Evolutionary conservation across 345 rosid species (phyloP).

Genomic region (Trapa bicornis): DNA sequence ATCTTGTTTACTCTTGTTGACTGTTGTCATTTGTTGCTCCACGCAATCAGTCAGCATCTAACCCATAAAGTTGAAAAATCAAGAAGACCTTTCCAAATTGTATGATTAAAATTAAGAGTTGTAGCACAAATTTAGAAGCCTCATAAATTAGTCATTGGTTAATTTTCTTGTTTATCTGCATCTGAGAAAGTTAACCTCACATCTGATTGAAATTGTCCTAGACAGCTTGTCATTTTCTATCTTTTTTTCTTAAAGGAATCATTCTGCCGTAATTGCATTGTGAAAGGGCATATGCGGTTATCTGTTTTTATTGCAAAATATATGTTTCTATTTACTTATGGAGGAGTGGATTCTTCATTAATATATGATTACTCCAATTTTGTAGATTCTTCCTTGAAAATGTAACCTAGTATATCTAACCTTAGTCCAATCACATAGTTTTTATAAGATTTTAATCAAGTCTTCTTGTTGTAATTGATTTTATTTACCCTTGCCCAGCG

Average conservation of each 20-base stretch:
- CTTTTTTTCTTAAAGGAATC: neutral
- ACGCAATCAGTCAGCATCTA: neutral
- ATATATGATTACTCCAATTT: neutral
- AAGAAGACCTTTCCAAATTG: neutral
- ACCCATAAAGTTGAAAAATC: neutral
- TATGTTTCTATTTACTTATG: neutral
- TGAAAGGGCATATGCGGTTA: neutral
- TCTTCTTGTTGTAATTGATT: neutral
- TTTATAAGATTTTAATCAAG: neutral
- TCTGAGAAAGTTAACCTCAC: neutral
- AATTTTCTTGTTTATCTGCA: neutral
- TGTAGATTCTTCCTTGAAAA: neutral
- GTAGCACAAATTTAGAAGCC: neutral
- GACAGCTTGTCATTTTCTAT: neutral
- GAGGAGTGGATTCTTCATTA: neutral
- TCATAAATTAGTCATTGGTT: neutral
- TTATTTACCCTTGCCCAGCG: conserved; percentile 13
- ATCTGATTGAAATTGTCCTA: neutral
- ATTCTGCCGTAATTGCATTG: neutral
- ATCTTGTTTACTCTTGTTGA: neutral
- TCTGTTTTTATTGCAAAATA: neutral
- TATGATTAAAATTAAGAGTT: neutral
- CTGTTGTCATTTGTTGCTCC: neutral
- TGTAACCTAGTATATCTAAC: neutral
- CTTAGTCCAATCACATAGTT: neutral